A percentile compares a stretch with the other conserved stretches of the same genome.
Evolutionary conservation across 176 grass and related monocot genomes (phyloP).

Genomic region (Rhynchospora pubera): DNA sequence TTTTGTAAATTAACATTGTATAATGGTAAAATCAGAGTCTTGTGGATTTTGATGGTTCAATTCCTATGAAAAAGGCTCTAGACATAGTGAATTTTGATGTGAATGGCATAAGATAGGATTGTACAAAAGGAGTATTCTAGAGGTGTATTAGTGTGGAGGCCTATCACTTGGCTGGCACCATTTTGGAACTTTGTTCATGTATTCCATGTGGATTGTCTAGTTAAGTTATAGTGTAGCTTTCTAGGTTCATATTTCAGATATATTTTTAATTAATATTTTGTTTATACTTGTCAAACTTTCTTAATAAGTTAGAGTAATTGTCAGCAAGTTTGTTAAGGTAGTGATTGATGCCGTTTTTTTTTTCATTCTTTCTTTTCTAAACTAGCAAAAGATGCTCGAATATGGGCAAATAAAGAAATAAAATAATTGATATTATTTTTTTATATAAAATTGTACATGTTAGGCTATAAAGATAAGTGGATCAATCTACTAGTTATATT

Average conservation of each 20-base stretch:
- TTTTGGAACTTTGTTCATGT: conserved; percentile 1
- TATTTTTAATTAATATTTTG: background rate
- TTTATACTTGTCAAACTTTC: background rate
- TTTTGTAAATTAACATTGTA: background rate
- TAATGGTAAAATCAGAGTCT: background rate
- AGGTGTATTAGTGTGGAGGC: background rate
- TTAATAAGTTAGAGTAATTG: no score
- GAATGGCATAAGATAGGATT: background rate
- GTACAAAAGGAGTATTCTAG: background rate
- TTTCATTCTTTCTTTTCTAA: no score
- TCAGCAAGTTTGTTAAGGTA: no score
- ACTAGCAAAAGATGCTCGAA: no score
- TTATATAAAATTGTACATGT: no score
- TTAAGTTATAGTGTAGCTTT: background rate
- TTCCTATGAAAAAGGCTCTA: background rate
- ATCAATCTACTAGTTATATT: no score
- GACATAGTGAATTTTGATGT: background rate
- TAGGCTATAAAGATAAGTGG: no score
- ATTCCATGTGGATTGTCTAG: conserved; percentile 12
- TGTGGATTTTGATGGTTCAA: background rate
- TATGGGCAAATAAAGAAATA: no score
- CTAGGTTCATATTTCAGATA: background rate
- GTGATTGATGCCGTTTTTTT: no score
- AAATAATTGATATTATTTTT: no score
- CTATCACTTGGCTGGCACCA: background rate